These are phyloP conservation scores for Yamadazyma scolyti DNA, from an alignment of 805 yeast genomes.

Conservation along the genomic window DNA sequence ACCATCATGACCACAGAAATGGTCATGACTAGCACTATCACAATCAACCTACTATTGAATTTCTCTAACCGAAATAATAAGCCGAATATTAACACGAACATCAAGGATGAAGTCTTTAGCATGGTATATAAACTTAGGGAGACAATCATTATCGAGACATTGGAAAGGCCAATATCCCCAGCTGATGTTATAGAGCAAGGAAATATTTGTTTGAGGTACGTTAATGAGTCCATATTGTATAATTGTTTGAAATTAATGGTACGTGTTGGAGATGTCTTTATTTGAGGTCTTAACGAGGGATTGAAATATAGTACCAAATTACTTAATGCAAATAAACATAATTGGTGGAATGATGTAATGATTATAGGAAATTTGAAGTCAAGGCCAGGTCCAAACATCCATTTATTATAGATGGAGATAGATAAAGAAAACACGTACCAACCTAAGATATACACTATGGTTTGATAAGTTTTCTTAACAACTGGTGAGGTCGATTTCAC, in stretches of 20 bases:
- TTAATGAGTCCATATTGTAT: constrained; percentile 16
- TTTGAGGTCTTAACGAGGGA: constrained; percentile 47
- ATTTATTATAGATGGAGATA: constrained; percentile 81
- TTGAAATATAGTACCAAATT: constrained; percentile 37
- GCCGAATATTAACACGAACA: constrained; percentile 88
- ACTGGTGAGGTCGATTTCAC: too few relatives aligned
- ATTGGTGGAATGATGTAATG: constrained; percentile 82
- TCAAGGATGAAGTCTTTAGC: constrained; percentile 84
- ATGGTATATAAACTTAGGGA: constrained; percentile 85
- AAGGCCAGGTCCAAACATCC: constrained; percentile 91
- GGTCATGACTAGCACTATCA: constrained; percentile 77
- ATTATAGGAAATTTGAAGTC: constrained; percentile 81
- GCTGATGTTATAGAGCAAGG: constrained; percentile 89
- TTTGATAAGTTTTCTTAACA: constrained; percentile 15
- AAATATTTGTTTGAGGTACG: constrained; percentile 51
- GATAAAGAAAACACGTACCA: constrained; percentile 73
- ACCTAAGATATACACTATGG: constrained; percentile 39
- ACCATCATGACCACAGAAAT: constrained; percentile 89
- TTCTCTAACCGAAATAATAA: constrained; percentile 74
- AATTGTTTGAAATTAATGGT: constrained; percentile 12
- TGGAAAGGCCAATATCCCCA: constrained; percentile 92
- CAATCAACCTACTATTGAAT: constrained; percentile 61
- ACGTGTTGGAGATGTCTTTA: constrained; percentile 4
- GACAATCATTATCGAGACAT: constrained; percentile 74
- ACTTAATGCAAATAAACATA: constrained; percentile 58